A percentile compares a stretch with the other conserved stretches of the same genome.
Conservation (phyloP, 441 rosid genomes). For the Eruca vesicaria region DNA sequence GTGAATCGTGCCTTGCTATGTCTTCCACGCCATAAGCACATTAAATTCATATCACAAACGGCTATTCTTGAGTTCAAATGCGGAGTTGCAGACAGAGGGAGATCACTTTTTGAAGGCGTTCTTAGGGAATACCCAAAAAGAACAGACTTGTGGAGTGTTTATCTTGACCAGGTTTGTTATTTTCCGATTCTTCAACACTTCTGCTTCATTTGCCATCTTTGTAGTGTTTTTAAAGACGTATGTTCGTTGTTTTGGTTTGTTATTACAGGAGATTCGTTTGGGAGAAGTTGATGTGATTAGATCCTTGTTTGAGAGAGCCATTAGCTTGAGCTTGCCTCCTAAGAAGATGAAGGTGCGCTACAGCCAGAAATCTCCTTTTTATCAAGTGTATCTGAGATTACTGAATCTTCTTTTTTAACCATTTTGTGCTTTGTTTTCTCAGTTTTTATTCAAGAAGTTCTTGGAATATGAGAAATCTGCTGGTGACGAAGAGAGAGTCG, state of each 20-base stretch:
- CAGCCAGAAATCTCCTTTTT: background rate
- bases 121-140: slow-evolving; percentile 88
- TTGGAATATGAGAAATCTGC: slow-evolving; percentile 66
- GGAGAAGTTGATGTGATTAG: slow-evolving; percentile 74
- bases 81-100: slow-evolving; percentile 87
- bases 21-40: slow-evolving; percentile 84
- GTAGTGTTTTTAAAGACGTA: background rate
- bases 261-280: slow-evolving; percentile 39
- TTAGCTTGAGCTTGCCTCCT: slow-evolving; percentile 80
- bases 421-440: slow-evolving; percentile 27
- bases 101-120: slow-evolving; percentile 86
- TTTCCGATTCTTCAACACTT: background rate
- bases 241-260: slow-evolving; percentile 1
- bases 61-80: slow-evolving; percentile 89
- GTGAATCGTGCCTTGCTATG: slow-evolving; percentile 73
- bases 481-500: slow-evolving; percentile 64
- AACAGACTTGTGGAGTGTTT: slow-evolving; percentile 95
- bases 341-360: slow-evolving; percentile 77
- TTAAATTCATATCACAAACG: slow-evolving; percentile 83
- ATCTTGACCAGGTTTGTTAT: slow-evolving; percentile 82
- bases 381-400: background rate
- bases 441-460: slow-evolving; percentile 94
- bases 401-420: background rate
- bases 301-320: slow-evolving; percentile 83
- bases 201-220: background rate